phyloP scores from a whole-genome alignment of 148 eudicot genomes.

The Oxyria digyna region DNA sequence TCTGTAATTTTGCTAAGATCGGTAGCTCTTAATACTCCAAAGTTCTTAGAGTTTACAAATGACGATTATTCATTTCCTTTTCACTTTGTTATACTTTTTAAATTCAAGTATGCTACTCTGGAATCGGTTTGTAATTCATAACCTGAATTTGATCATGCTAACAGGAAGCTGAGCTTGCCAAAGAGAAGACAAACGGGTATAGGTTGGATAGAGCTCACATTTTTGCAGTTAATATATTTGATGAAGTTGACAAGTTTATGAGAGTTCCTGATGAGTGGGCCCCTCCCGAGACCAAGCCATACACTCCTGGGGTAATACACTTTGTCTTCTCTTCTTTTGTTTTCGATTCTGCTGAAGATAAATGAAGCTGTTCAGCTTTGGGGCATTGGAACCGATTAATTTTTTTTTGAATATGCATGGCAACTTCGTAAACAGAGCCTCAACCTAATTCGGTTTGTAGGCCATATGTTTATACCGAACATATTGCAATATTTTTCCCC shows the following conservation, averaged over 20 bases:
- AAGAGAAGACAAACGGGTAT: conserved; percentile 65
- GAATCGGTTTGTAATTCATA: background rate
- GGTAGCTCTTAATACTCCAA: background rate
- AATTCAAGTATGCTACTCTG: background rate
- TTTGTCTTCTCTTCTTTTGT: conserved; percentile 31
- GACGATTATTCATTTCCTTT: background rate
- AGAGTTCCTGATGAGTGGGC: conserved; percentile 96
- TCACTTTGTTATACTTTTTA: background rate
- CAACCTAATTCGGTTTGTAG: background rate
- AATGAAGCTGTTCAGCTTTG: background rate
- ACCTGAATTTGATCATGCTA: background rate
- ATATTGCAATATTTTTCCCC: background rate
- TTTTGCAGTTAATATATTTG: conserved; percentile 73
- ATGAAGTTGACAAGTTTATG: conserved; percentile 79
- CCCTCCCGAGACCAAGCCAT: conserved; percentile 79
- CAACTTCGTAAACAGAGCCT: background rate
- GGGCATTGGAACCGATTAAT: background rate
- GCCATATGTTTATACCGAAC: background rate
- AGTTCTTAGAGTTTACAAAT: background rate
- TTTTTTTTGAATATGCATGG: background rate
- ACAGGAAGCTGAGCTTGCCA: conserved; percentile 84
- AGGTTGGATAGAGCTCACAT: conserved; percentile 64
- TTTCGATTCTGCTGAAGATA: conserved; percentile 22
- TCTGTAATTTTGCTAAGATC: background rate
- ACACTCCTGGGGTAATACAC: conserved; percentile 54